Conservation (phyloP, 2,329 filamentous ascomycete species). For the Polytolypa hystricis region DNA sequence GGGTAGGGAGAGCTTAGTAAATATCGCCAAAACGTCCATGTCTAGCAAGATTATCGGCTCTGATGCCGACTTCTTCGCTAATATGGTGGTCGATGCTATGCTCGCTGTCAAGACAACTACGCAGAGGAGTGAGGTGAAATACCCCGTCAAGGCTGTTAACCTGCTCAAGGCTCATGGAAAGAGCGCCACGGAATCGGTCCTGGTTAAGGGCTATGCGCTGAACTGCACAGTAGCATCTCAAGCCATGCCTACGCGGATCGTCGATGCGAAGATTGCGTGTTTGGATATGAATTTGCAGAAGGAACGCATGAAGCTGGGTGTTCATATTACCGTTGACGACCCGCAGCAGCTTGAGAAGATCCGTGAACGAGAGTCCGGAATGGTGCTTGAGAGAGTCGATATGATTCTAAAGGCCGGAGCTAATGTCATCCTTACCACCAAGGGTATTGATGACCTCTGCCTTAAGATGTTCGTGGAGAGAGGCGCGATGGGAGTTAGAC, state of each 20-base stretch:
- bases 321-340: conserved; percentile 96
- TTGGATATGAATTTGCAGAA: conserved; percentile 98
- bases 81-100: conserved; percentile 96
- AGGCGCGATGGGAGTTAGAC: conserved; percentile 87
- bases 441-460: conserved; percentile 94
- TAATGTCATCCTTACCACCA: conserved; percentile 92
- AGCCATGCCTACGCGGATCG: conserved; percentile 87
- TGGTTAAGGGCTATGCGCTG: conserved; percentile 92
- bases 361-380: conserved; percentile 79
- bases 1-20: conserved; percentile 80
- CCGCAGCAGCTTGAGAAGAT: conserved; percentile 97
- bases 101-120: conserved; percentile 88
- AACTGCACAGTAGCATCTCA: conserved; percentile 99
- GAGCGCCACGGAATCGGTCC: conserved; percentile 67
- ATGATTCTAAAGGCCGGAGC: conserved; percentile 96
- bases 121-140: conserved; percentile 82
- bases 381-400: conserved; percentile 86
- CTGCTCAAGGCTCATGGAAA: conserved; percentile 97
- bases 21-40: conserved; percentile 98
- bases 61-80: conserved; percentile 92
- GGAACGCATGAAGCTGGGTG: conserved; percentile 97
- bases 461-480: conserved; percentile 90
- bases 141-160: conserved; percentile 98
- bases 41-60: conserved; percentile 96
- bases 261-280: conserved; percentile 91